Percentiles rank a stretch among this genome's conserved stretches.
phyloP scores from a whole-genome alignment of 2,329 filamentous ascomycete genomes.

The Diaporthe aspalathi region DNA sequence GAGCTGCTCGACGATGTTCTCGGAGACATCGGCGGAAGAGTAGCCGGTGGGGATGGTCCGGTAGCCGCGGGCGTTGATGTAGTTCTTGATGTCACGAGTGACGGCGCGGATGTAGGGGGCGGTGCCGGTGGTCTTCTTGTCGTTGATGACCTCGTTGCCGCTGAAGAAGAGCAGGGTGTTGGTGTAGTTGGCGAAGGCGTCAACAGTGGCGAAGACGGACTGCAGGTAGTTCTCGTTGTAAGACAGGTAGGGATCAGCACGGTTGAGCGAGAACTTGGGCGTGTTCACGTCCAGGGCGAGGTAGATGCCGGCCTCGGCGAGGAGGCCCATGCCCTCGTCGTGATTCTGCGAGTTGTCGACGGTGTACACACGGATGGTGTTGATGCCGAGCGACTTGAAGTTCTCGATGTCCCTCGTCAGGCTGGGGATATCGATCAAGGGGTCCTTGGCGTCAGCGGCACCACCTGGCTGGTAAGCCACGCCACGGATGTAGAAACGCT shows the following conservation, averaged over 20 bases:
- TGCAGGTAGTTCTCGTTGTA: constrained; percentile 91
- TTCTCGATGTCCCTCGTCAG: constrained; percentile 84
- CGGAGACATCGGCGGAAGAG: constrained; percentile 81
- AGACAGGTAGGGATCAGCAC: constrained; percentile 74
- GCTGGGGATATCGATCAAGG: constrained; percentile 75
- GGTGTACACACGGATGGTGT: constrained; percentile 92
- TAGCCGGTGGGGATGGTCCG: constrained; percentile 80
- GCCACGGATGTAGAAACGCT: constrained; percentile 70
- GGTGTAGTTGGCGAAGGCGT: constrained; percentile 82
- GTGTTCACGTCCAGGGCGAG: constrained; percentile 91
- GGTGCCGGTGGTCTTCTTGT: constrained; percentile 70
- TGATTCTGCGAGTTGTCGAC: constrained; percentile 88
- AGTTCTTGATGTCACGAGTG: constrained; percentile 81
- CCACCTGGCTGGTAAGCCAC: constrained; percentile 73
- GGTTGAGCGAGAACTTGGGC: constrained; percentile 89
- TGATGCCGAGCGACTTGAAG: constrained; percentile 88
- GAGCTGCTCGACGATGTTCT: constrained; percentile 88
- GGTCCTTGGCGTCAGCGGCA: constrained; percentile 69
- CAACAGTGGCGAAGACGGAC: constrained; percentile 87
- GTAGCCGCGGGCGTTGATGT: constrained; percentile 70
- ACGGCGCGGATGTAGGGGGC: constrained; percentile 83
- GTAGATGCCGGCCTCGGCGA: constrained; percentile 90
- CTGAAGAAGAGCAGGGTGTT: constrained; percentile 92
- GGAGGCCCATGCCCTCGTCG: constrained; percentile 83
- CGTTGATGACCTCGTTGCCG: constrained; percentile 84